Evolutionary conservation across 2,329 filamentous ascomycete genomes (phyloP).

Genomic region (Septoria petroselini): DNA sequence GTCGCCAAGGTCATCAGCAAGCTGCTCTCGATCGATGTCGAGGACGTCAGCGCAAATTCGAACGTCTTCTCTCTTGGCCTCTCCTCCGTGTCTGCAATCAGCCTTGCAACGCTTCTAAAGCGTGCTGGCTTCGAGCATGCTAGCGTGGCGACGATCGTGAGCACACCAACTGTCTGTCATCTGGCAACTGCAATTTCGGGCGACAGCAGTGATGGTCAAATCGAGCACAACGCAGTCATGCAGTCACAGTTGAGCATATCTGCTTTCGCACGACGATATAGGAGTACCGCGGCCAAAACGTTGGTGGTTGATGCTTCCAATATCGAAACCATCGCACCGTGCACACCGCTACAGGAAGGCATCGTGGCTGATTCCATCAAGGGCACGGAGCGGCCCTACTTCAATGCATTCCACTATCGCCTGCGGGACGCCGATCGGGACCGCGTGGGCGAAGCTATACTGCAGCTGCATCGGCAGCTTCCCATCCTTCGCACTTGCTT

Average conservation of each 20-base stretch:
- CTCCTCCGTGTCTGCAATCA: slow-evolving; percentile 80
- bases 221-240: slow-evolving; percentile 42
- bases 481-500: slow-evolving; percentile 73
- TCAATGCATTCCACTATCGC: slow-evolving; percentile 67
- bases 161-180: slow-evolving; percentile 46
- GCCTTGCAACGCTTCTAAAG: slow-evolving; percentile 64
- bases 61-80: slow-evolving; percentile 84
- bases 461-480: slow-evolving; percentile 49
- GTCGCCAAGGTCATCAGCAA: slow-evolving; percentile 56
- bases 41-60: slow-evolving; percentile 52
- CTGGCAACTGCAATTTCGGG: slow-evolving; percentile 40
- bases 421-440: slow-evolving; percentile 50
- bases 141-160: slow-evolving; percentile 66
- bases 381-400: slow-evolving; percentile 62
- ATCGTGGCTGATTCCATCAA: slow-evolving; percentile 71
- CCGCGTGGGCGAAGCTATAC: slow-evolving; percentile 58
- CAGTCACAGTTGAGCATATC: slow-evolving; percentile 54
- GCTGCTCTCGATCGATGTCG: slow-evolving; percentile 49
- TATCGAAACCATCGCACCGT: slow-evolving; percentile 74
- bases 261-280: slow-evolving; percentile 63
- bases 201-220: slow-evolving; percentile 13
- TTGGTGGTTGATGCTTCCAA: slow-evolving; percentile 52
- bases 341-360: slow-evolving; percentile 80
- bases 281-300: slow-evolving; percentile 50
- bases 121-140: slow-evolving; percentile 59